phyloP scores from a whole-genome alignment of 2,329 filamentous ascomycete genomes.

The Clonostachys chloroleuca region DNA sequence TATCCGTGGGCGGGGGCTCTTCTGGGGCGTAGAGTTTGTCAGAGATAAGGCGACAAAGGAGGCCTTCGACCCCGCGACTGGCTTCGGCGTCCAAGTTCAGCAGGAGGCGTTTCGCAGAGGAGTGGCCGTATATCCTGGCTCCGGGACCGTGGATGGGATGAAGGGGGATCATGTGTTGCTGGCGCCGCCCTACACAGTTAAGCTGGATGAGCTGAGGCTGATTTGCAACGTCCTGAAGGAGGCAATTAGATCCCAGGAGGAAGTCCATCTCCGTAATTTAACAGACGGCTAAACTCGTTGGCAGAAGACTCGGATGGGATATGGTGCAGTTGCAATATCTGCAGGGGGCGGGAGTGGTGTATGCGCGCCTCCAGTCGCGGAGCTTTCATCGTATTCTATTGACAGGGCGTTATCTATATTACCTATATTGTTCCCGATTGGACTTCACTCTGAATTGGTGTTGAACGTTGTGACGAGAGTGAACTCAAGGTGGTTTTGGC shows the following conservation, averaged over 20 bases:
- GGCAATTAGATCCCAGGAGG: conserved; percentile 1
- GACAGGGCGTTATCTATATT: too few relatives aligned
- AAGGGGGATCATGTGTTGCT: conserved; percentile 66
- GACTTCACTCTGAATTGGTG: too few relatives aligned
- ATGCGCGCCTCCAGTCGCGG: too few relatives aligned
- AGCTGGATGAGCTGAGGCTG: conserved; percentile 16
- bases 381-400: too few relatives aligned
- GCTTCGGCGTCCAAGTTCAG: conserved; percentile 17
- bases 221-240: conserved; percentile 1
- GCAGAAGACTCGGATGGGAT: too few relatives aligned
- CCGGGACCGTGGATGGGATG: conserved; percentile 55
- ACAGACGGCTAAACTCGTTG: background rate
- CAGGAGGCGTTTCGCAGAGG: conserved; percentile 18
- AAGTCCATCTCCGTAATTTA: background rate
- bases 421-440: too few relatives aligned
- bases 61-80: conserved; percentile 22
- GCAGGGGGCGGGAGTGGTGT: too few relatives aligned
- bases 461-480: too few relatives aligned
- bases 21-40: conserved; percentile 44
- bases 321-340: too few relatives aligned
- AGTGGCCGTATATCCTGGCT: conserved; percentile 56
- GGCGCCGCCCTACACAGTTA: conserved; percentile 64
- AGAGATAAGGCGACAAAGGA: conserved; percentile 23
- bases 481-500: too few relatives aligned
- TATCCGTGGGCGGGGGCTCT: conserved; percentile 34